Conservation (phyloP, 306 rosid species). For the Rubus parviflorus region DNA sequence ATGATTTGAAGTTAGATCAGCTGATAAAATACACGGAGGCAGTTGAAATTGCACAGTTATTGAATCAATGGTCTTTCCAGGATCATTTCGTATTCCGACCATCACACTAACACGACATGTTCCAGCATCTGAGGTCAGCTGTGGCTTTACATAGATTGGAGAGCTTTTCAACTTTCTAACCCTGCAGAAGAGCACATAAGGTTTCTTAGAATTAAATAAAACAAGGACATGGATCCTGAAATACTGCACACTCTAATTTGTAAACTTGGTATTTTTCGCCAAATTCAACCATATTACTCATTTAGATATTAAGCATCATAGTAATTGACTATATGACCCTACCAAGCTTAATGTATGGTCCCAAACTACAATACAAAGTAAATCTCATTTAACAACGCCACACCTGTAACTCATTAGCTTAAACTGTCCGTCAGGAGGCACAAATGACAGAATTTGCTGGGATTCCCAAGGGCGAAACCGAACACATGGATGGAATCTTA, state of each 20-base stretch:
- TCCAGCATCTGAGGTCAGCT: conserved; percentile 77
- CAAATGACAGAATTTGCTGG: conserved; percentile 83
- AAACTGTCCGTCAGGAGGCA: conserved; percentile 96
- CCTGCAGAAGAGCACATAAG: conserved; percentile 45
- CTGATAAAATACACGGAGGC: conserved; percentile 74
- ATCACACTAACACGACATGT: conserved; percentile 69
- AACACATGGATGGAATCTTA: conserved; percentile 92
- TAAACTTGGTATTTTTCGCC: background rate
- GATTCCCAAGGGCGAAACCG: conserved; percentile 91
- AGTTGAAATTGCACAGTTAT: conserved; percentile 71
- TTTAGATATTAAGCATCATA: background rate
- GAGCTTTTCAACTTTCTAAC: conserved; percentile 83
- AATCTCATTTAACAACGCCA: background rate
- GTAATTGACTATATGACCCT: background rate
- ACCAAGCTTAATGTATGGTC: background rate
- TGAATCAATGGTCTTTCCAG: conserved; percentile 79
- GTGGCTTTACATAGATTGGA: conserved; percentile 92
- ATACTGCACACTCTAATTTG: background rate
- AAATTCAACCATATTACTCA: background rate
- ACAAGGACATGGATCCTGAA: background rate
- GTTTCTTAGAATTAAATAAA: conserved; percentile 5
- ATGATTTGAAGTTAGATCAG: conserved; percentile 76
- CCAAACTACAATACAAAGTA: background rate
- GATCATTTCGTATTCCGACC: conserved; percentile 84
- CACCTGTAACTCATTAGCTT: conserved; percentile 96